Percentiles rank a stretch among this genome's conserved stretches.
Evolutionary conservation across 2,329 filamentous ascomycete genomes (phyloP).

Genomic region (Aspergillus novofumigatus): DNA sequence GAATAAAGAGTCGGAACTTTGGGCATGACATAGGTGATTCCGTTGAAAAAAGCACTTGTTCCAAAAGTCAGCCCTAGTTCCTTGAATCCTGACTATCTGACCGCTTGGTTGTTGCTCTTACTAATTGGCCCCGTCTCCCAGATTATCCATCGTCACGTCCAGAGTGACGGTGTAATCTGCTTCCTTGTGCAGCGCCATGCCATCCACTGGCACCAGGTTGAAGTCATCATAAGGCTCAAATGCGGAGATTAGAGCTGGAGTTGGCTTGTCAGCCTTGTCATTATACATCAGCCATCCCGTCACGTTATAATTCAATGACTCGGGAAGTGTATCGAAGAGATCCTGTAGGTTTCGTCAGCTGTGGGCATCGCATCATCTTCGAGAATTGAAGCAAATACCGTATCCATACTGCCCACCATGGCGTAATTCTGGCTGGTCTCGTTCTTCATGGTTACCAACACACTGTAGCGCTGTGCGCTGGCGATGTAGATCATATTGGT

Average conservation of each 20-base stretch:
- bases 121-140: constrained; percentile 27
- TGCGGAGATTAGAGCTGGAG: constrained; percentile 51
- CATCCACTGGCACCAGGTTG: constrained; percentile 40
- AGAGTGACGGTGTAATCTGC: constrained; percentile 5
- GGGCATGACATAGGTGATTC: constrained; percentile 67
- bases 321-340: constrained; percentile 65
- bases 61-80: constrained; percentile 30
- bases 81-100: constrained; percentile 42
- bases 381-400: constrained; percentile 29
- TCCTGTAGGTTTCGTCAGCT: constrained; percentile 32
- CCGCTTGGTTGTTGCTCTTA: constrained; percentile 55
- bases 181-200: constrained; percentile 2
- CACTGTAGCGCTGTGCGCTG: constrained; percentile 58
- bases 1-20: constrained; percentile 77
- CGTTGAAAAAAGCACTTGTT: constrained; percentile 67
- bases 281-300: constrained; percentile 51
- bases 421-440: constrained; percentile 59
- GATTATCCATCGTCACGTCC: constrained; percentile 56
- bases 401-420: constrained; percentile 65
- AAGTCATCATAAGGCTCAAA: constrained; percentile 60
- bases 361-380: constrained; percentile 20
- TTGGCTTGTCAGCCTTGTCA: constrained; percentile 35
- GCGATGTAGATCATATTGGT: constrained; percentile 63
- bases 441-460: constrained; percentile 56
- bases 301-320: constrained; percentile 51